Percentiles rank a stretch among this genome's conserved stretches.
Evolutionary conservation across 1,284 basidiomycete genomes (phyloP).

Genomic region (Athelia psychrophila): DNA sequence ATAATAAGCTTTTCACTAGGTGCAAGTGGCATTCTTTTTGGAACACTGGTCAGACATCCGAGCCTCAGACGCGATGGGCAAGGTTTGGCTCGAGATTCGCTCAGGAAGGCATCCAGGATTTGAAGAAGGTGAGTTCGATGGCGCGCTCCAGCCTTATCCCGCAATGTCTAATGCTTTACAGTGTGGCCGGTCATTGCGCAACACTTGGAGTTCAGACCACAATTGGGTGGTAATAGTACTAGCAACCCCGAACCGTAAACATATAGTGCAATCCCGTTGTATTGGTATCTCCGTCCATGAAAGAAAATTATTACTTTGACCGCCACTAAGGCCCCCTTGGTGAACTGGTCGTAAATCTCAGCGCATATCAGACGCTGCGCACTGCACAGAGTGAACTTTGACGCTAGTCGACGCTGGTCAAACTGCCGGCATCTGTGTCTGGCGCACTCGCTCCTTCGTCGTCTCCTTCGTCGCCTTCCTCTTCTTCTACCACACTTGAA

Average conservation of each 20-base stretch:
- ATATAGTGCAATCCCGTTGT: no score
- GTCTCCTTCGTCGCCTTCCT: conserved; percentile 21
- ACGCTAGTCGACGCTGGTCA: conserved; percentile 59
- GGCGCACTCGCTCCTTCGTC: conserved; percentile 31
- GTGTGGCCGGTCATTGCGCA: conserved; percentile 70
- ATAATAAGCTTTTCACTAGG: conserved; percentile 31
- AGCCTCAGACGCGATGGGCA: conserved; percentile 74
- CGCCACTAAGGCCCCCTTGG: no score
- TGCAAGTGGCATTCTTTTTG: conserved; percentile 77
- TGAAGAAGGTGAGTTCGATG: conserved; percentile 54
- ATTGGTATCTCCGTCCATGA: no score
- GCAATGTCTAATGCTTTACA: conserved; percentile 18
- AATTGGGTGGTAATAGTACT: no score
- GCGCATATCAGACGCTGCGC: no score
- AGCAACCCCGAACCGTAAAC: no score
- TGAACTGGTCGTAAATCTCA: no score
- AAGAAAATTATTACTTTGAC: no score
- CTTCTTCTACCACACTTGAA: conserved; percentile 10
- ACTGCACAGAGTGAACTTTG: no score
- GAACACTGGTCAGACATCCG: conserved; percentile 83
- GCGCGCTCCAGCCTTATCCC: conserved; percentile 1
- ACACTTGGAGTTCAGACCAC: conserved; percentile 60
- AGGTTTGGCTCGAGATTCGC: conserved; percentile 81
- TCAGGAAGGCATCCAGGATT: conserved; percentile 81
- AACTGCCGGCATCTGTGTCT: conserved; percentile 42